These are phyloP conservation scores for Luzula sylvatica DNA, from an alignment of 176 grass and related monocot genomes.

Conservation along the genomic window DNA sequence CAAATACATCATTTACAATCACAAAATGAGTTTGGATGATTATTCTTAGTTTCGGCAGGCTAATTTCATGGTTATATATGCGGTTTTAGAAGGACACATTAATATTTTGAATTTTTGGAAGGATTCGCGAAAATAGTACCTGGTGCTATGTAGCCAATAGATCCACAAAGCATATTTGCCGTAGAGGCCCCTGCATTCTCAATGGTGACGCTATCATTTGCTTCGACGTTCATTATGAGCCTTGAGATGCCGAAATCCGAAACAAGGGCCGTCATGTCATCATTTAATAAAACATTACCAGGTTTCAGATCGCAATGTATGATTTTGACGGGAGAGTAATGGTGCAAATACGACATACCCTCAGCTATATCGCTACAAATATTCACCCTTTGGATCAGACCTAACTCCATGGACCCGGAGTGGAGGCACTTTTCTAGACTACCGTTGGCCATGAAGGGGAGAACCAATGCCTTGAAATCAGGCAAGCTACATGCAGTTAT, in stretches of 20 bases:
- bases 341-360: conserved; percentile 85
- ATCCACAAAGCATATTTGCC: conserved; percentile 70
- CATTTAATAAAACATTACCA: conserved; percentile 83
- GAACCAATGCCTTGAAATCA: conserved; percentile 92
- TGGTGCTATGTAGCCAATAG: conserved; percentile 89
- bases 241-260: conserved; percentile 84
- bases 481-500: conserved; percentile 75
- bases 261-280: conserved; percentile 92
- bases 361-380: conserved; percentile 93
- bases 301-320: conserved; percentile 96
- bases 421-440: conserved; percentile 79
- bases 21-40: too few species aligned
- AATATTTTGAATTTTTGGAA: background rate
- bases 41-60: too few species aligned
- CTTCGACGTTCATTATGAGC: conserved; percentile 39
- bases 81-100: too few species aligned
- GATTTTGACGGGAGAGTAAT: conserved; percentile 82
- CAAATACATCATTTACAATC: too few species aligned
- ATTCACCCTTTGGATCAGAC: conserved; percentile 68
- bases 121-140: conserved; percentile 18
- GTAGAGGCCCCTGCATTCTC: conserved; percentile 63
- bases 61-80: background rate
- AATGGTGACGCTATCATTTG: conserved; percentile 22
- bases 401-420: conserved; percentile 33
- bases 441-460: conserved; percentile 91